phyloP scores from a whole-genome alignment of 768 basidiomycete genomes.

The Peribolospora kevripleyi region DNA sequence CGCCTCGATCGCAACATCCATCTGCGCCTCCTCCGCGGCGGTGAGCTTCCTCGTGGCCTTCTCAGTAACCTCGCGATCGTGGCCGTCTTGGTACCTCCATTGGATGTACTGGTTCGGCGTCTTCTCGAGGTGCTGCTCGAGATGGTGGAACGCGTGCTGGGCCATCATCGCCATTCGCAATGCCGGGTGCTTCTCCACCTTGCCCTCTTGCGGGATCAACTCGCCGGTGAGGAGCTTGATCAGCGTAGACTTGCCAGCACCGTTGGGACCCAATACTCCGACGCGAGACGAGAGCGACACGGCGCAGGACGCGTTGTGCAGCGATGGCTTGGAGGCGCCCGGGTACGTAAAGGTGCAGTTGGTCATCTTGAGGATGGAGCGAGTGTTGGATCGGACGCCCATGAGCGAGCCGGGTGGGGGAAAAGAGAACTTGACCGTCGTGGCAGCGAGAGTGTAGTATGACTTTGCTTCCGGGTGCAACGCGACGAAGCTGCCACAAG shows the following conservation, averaged over 20 bases:
- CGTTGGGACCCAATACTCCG: constrained; percentile 89
- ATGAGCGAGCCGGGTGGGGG: constrained; percentile 85
- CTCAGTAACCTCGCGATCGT: constrained; percentile 81
- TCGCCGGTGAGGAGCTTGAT: constrained; percentile 90
- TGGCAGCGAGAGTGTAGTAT: constrained; percentile 86
- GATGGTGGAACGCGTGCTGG: constrained; percentile 89
- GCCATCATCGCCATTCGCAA: constrained; percentile 90
- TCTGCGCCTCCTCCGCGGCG: constrained; percentile 49
- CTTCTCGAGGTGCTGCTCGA: constrained; percentile 82
- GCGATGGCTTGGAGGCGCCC: constrained; percentile 49
- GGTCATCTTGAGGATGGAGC: constrained; percentile 77
- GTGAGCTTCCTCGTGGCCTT: constrained; percentile 76
- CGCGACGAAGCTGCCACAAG: constrained; percentile 36
- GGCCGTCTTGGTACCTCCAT: constrained; percentile 97
- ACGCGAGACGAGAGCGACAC: constrained; percentile 94
- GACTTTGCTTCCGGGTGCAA: constrained; percentile 80
- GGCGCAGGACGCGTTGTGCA: constrained; percentile 71
- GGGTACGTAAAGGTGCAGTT: constrained; percentile 90
- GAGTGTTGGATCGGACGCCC: constrained; percentile 87
- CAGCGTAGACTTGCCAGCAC: constrained; percentile 87
- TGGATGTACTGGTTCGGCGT: constrained; percentile 91
- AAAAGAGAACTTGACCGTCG: constrained; percentile 82
- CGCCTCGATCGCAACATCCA: constrained; percentile 72
- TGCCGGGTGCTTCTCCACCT: constrained; percentile 79
- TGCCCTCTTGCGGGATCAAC: constrained; percentile 67